Percentiles rank a stretch among this genome's conserved stretches.
Conservation (phyloP, 306 rosid genomes). For the Vigna hirtella region DNA sequence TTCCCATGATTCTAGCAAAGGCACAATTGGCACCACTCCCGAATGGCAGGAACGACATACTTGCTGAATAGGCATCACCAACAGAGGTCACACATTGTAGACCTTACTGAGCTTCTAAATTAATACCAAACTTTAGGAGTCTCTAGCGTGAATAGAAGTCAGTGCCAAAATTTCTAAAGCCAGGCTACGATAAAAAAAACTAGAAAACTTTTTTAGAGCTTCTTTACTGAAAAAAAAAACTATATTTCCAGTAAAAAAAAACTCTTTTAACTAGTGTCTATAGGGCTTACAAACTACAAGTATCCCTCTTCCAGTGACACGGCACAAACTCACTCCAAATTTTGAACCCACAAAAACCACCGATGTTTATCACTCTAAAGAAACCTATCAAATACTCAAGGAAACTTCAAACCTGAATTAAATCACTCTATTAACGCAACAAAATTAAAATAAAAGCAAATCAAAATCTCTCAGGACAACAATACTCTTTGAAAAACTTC, state of each 20-base stretch:
- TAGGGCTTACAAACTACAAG: background rate
- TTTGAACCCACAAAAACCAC: background rate
- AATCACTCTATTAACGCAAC: background rate
- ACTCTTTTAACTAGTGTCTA: no score
- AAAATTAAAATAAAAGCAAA: background rate
- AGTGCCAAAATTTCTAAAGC: conserved; percentile 9
- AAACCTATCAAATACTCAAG: background rate
- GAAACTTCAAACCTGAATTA: conserved; percentile 16
- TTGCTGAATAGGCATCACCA: background rate
- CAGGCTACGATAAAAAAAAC: background rate
- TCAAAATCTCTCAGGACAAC: conserved; percentile 24
- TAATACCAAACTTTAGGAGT: background rate
- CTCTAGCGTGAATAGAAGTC: background rate
- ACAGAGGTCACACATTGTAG: background rate
- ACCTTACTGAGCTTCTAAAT: background rate
- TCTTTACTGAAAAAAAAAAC: no score
- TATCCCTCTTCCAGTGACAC: background rate
- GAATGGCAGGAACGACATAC: background rate
- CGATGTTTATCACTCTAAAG: background rate
- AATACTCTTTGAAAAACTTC: conserved; percentile 15
- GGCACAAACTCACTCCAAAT: conserved; percentile 16
- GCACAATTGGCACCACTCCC: background rate
- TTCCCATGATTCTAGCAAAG: background rate
- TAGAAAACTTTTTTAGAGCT: no score
- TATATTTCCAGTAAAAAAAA: no score